Percentiles rank a stretch among this genome's conserved stretches.
phyloP scores from a whole-genome alignment of 176 grass and related monocot genomes.

The Chrysopogon serrulatus region DNA sequence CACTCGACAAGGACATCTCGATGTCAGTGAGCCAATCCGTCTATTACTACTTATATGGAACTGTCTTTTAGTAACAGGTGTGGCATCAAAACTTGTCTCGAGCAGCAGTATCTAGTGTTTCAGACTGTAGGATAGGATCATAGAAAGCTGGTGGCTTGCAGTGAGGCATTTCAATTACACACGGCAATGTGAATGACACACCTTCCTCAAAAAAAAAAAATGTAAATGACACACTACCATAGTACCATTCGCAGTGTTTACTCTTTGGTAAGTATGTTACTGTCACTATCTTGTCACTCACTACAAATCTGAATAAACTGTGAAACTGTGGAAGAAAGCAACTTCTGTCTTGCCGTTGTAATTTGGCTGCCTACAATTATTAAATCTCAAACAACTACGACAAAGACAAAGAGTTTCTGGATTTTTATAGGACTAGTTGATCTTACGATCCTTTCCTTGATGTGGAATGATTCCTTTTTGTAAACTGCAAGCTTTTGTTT shows the following conservation, averaged over 20 bases:
- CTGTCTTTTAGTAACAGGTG: background rate
- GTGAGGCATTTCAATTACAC: background rate
- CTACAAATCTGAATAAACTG: background rate
- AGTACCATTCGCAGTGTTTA: background rate
- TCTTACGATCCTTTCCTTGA: background rate
- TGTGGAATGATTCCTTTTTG: constrained; percentile 3
- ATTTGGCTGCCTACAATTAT: background rate
- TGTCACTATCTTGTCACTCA: background rate
- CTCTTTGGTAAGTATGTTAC: background rate
- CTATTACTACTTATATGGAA: background rate
- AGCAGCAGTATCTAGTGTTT: background rate
- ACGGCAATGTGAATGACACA: background rate
- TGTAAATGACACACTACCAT: background rate
- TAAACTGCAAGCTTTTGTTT: constrained; percentile 7
- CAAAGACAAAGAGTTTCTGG: background rate
- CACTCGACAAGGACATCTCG: constrained; percentile 6
- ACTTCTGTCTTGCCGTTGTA: background rate
- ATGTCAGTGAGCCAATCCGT: background rate
- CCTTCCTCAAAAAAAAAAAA: no score
- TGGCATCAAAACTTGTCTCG: background rate
- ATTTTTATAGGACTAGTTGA: background rate
- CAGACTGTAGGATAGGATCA: background rate
- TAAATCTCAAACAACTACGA: background rate
- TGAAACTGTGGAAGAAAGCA: background rate
- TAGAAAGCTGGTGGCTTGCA: background rate